A percentile compares a stretch with the other conserved stretches of the same genome.
phyloP scores from a whole-genome alignment of 345 rosid genomes.

The Hibiscus trionum region DNA sequence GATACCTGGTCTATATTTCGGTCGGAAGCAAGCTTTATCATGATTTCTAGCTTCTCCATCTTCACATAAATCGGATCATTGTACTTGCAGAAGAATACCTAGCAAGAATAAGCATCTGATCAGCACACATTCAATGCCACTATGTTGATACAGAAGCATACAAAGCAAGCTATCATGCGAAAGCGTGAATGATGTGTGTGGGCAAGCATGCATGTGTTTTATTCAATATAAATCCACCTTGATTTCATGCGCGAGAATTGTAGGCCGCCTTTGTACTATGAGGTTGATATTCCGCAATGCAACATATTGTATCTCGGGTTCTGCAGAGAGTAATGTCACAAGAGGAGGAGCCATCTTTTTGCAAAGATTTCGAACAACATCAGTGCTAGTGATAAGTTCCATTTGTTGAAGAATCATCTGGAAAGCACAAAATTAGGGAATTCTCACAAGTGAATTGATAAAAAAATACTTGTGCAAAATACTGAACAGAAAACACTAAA shows the following conservation, averaged over 20 bases:
- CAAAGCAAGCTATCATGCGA: neutral
- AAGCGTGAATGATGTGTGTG: conserved; percentile 1
- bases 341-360: conserved; percentile 99
- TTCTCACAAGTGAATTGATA: conserved; percentile 11
- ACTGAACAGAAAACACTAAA: conserved; percentile 3
- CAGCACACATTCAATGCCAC: conserved; percentile 14
- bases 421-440: conserved; percentile 7
- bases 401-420: conserved; percentile 99
- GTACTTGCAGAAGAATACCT: conserved; percentile 99
- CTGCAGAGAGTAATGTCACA: conserved; percentile 94
- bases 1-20: conserved; percentile 95
- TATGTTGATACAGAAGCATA: conserved; percentile 3
- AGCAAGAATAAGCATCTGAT: conserved; percentile 20
- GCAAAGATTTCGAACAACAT: conserved; percentile 97
- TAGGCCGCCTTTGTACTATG: conserved; percentile 91
- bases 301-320: conserved; percentile 99
- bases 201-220: neutral
- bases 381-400: conserved; percentile 97
- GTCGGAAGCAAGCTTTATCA: conserved; percentile 99
- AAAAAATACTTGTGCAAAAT: conserved; percentile 11
- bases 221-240: conserved; percentile 46
- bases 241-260: conserved; percentile 98
- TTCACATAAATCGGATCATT: conserved; percentile 99
- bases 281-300: conserved; percentile 95
- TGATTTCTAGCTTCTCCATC: conserved; percentile 99